A percentile compares a stretch with the other conserved stretches of the same genome.
phyloP scores from a whole-genome alignment of 1,284 basidiomycete species.

The Ceratobasidium sp. region DNA sequence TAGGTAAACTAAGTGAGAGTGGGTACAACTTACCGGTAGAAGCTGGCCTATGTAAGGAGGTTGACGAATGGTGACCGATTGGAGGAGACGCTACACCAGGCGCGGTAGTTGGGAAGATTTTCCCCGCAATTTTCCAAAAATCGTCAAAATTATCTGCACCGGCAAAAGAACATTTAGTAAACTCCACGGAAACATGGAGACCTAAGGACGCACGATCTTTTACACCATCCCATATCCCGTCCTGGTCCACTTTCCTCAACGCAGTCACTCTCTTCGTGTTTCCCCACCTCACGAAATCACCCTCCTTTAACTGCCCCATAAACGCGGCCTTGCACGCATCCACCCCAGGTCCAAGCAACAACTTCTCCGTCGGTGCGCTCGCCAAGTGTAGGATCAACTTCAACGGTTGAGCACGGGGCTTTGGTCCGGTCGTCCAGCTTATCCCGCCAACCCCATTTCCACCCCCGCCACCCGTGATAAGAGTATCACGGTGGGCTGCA shows the following conservation, averaged over 20 bases:
- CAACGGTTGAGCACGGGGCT: constrained; percentile 69
- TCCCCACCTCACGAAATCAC: constrained; percentile 94
- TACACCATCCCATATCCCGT: constrained; percentile 94
- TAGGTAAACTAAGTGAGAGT: not conserved
- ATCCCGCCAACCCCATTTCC: constrained; percentile 9
- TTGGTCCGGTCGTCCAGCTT: constrained; percentile 38
- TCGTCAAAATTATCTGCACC: constrained; percentile 90
- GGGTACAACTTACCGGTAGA: constrained; percentile 19
- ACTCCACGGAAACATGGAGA: not conserved
- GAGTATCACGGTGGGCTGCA: constrained; percentile 27
- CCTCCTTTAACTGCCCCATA: constrained; percentile 94
- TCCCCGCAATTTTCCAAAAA: constrained; percentile 91
- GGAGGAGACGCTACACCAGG: constrained; percentile 56
- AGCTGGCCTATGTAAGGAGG: constrained; percentile 29
- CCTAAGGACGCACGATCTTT: constrained; percentile 77
- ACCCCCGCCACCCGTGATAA: not conserved
- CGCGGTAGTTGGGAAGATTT: constrained; percentile 78
- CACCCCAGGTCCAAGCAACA: constrained; percentile 79
- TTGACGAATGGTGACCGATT: constrained; percentile 24
- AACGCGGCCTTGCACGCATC: constrained; percentile 91
- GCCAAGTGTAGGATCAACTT: constrained; percentile 86
- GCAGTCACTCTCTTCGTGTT: constrained; percentile 92
- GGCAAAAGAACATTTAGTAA: not conserved
- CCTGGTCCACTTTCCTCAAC: constrained; percentile 88
- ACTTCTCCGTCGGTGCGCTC: constrained; percentile 85